phyloP scores from a whole-genome alignment of 2,329 filamentous ascomycete species.

The Cercospora zeae-maydis region DNA sequence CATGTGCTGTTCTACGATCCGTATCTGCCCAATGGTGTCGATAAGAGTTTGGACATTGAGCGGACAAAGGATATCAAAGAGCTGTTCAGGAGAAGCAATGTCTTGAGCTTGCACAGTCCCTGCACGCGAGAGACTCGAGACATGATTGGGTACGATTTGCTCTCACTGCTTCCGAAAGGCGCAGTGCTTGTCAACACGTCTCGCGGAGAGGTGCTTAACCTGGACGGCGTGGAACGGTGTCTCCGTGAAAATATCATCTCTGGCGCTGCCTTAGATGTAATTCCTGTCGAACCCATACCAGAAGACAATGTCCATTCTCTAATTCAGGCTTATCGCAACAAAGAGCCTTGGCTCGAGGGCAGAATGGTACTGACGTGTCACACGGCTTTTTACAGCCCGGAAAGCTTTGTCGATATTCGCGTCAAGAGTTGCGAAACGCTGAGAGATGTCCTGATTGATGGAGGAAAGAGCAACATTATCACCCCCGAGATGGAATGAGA shows the following conservation, averaged over 20 bases:
- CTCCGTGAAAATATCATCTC: slow-evolving; percentile 30
- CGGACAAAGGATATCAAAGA: slow-evolving; percentile 33
- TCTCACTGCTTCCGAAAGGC: slow-evolving; percentile 31
- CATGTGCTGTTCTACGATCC: slow-evolving; percentile 36
- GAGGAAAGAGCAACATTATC: slow-evolving; percentile 27
- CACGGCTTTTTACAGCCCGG: slow-evolving; percentile 31
- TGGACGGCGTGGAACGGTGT: slow-evolving; percentile 32
- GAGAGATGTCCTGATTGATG: slow-evolving; percentile 30
- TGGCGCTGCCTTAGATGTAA: slow-evolving; percentile 35
- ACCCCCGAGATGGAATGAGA: slow-evolving; percentile 29
- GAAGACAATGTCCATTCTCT: slow-evolving; percentile 31
- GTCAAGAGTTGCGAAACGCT: slow-evolving; percentile 31
- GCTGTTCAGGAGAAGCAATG: slow-evolving; percentile 45
- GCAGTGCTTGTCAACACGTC: slow-evolving; percentile 35
- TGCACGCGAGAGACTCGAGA: slow-evolving; percentile 62
- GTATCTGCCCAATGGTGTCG: slow-evolving; percentile 34
- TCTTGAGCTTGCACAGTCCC: slow-evolving; percentile 69
- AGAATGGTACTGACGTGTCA: slow-evolving; percentile 37
- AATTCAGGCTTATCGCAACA: slow-evolving; percentile 32
- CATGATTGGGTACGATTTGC: slow-evolving; percentile 31
- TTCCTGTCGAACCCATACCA: slow-evolving; percentile 35
- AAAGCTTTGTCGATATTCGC: slow-evolving; percentile 31
- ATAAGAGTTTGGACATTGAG: slow-evolving; percentile 33
- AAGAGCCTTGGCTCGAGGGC: slow-evolving; percentile 45
- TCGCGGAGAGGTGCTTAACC: slow-evolving; percentile 34